These are phyloP conservation scores for Syzygium aqueum DNA, from an alignment of 345 rosid genomes.

Conservation along the genomic window DNA sequence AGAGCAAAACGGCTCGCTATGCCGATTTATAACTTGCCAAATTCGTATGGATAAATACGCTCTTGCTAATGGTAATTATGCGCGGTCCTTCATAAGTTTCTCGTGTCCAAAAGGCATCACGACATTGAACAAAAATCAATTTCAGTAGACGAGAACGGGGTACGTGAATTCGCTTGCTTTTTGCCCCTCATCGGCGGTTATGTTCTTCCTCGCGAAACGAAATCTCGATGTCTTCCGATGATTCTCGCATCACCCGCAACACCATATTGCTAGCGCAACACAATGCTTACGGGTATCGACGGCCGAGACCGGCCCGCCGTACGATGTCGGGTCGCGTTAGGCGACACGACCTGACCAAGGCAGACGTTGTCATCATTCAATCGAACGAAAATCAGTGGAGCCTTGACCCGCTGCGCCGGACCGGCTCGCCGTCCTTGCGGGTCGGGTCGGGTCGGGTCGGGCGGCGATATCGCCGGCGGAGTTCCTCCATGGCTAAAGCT, in stretches of 20 bases:
- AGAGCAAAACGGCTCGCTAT: background rate
- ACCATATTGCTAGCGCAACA: background rate
- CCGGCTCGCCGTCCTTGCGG: no score
- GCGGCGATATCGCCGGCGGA: no score
- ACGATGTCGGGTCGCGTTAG: background rate
- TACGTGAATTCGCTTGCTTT: no score
- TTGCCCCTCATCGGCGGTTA: no score
- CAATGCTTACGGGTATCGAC: background rate
- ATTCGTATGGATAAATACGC: background rate
- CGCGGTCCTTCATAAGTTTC: background rate
- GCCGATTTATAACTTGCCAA: background rate
- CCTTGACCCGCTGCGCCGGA: no score
- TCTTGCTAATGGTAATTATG: background rate
- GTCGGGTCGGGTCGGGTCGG: no score
- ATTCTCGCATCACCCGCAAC: background rate
- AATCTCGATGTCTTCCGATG: background rate
- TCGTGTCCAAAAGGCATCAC: no score
- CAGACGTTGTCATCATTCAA: background rate
- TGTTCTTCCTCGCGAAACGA: no score
- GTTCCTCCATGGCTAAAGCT: no score
- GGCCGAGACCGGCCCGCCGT: background rate
- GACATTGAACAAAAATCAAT: no score
- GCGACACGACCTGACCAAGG: background rate
- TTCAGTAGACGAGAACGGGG: no score
- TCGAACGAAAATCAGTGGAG: background rate